phyloP scores from a whole-genome alignment of 495 filamentous ascomycete genomes.

The Alectoria sarmentosa region DNA sequence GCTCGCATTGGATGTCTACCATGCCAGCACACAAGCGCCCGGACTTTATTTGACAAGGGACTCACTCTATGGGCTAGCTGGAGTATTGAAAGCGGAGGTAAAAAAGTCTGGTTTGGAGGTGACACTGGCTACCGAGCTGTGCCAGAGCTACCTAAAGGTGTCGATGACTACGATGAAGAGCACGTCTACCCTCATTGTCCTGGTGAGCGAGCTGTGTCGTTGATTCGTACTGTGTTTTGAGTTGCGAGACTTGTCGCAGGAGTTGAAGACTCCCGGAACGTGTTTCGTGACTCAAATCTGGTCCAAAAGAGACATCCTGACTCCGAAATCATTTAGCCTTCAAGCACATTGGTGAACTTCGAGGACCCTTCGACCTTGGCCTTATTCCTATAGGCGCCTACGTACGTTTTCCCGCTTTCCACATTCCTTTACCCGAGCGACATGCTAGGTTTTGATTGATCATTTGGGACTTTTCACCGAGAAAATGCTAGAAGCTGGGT shows the following conservation, averaged over 20 bases:
- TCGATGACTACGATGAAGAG: conserved; percentile 67
- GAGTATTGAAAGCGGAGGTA: conserved; percentile 68
- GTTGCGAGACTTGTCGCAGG: too few relatives aligned
- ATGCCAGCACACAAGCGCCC: conserved; percentile 73
- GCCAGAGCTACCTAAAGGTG: conserved; percentile 53
- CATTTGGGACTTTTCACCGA: too few relatives aligned
- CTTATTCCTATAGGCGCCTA: conserved; percentile 96
- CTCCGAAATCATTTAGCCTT: too few relatives aligned
- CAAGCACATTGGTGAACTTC: conserved; percentile 69
- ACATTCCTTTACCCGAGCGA: not conserved
- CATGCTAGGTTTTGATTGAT: not conserved
- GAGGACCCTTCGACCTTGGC: conserved; percentile 88
- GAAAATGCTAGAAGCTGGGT: not conserved
- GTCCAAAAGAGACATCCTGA: too few relatives aligned
- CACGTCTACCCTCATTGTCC: conserved; percentile 68
- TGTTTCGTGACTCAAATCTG: too few relatives aligned
- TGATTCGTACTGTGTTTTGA: too few relatives aligned
- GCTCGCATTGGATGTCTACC: conserved; percentile 79
- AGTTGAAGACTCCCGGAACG: too few relatives aligned
- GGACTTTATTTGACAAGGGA: conserved; percentile 59
- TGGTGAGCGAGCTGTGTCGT: too few relatives aligned
- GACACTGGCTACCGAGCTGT: conserved; percentile 84
- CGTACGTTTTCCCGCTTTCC: not conserved
- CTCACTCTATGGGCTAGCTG: conserved; percentile 84
- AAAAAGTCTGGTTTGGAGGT: conserved; percentile 69